phyloP scores from a whole-genome alignment of 2,329 filamentous ascomycete species.

The Colletotrichum agaves region DNA sequence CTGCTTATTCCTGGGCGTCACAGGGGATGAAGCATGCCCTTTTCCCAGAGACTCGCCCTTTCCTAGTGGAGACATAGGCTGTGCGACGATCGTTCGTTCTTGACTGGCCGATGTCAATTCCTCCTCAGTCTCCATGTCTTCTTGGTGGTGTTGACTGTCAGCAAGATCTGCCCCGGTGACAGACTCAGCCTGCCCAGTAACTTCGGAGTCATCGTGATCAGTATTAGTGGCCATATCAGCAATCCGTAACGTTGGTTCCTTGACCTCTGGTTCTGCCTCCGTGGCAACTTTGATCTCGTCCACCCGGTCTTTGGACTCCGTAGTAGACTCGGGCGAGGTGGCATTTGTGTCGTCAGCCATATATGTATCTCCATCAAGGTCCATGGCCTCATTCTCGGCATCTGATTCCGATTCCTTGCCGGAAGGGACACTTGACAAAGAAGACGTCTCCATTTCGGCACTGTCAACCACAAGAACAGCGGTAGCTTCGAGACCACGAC shows the following conservation, averaged over 20 bases:
- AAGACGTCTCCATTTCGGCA: background rate
- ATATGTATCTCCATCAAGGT: constrained; percentile 30
- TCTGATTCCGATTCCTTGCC: background rate
- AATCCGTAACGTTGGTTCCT: background rate
- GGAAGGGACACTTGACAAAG: background rate
- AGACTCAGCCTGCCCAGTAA: background rate
- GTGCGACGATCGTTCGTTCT: constrained; percentile 6
- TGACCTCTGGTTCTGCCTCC: background rate
- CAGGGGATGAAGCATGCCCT: background rate
- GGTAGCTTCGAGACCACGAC: background rate
- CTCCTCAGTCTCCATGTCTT: background rate
- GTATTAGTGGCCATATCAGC: background rate
- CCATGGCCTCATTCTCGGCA: constrained; percentile 3
- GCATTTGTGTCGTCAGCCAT: constrained; percentile 30
- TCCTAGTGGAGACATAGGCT: background rate
- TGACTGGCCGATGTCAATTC: background rate
- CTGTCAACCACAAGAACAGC: background rate
- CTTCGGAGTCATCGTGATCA: background rate
- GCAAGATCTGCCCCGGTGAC: background rate
- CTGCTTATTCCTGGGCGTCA: no score
- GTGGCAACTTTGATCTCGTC: background rate
- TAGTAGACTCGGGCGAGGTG: constrained; percentile 15
- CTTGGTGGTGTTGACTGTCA: background rate
- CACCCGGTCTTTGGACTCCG: background rate
- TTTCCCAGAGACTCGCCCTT: background rate